Evolutionary conservation across 1,284 basidiomycete species (phyloP), one percentile per base, ranked within the genome.

Genomic region (Boletus sp.): DNA sequence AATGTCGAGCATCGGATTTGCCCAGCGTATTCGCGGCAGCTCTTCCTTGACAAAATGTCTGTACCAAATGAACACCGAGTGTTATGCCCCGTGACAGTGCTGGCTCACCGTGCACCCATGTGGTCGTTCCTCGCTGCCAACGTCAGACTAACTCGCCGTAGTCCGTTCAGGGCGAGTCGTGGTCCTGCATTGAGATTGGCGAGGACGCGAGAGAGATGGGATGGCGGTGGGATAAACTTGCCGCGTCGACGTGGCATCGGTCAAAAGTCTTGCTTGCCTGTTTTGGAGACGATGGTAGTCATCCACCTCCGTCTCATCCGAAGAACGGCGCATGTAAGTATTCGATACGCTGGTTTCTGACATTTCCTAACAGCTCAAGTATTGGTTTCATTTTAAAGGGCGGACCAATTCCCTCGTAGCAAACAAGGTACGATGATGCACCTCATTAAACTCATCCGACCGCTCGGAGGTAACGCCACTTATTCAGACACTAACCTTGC

Each of bases 1-100:
- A 33, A 92, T 85, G 25, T 82, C 77, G 31, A 90, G 67, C 14
- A 78, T 69, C 0, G 89, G 90, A 67, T 93, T 93, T 2, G 84
- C 85, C 72, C 83, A 91, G 11, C 83, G 86, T 78, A 93, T 89
- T 37, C 88, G 80, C 3, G 89, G 89, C 1, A 93, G 75, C 25
- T 90, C 81, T 47, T 92, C 86, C 68, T 89, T 90, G 48, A 89
- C 80, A 64, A 93, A 93, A 78, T 91, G 85, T 54, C 91, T 91
- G 14, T 4, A 60, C 48, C 43, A 23, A 21, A 6, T 27, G 8
- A 1, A 11, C 2, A 25, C 62, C 17, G 23, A 46, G 27, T 25
- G 44, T 46, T 13, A 13, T 10, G 19, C 23, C 6, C 25, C 25
- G 14, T 25, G 23, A 23, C 17, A 23, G 44, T 16, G 44, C 23